phyloP scores from a whole-genome alignment of 345 rosid species.

The Eutrema japonicum region DNA sequence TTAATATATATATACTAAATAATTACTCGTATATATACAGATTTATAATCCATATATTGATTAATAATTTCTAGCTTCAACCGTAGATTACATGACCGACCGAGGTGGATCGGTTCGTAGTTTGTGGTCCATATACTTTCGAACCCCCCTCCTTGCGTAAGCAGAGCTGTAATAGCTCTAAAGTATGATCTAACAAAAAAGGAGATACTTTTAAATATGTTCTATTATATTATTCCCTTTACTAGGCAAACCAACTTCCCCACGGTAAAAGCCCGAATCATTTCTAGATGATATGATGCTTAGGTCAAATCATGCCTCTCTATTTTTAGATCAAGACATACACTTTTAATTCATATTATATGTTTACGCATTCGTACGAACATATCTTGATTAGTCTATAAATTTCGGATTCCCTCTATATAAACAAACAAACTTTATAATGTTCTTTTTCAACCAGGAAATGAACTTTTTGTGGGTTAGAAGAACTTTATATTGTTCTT shows the following conservation, averaged over 20 bases:
- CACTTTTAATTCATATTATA: slow-evolving; percentile 24
- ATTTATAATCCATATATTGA: background rate
- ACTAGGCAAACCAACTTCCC: slow-evolving; percentile 23
- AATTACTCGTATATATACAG: background rate
- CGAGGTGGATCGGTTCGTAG: slow-evolving; percentile 16
- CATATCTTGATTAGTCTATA: slow-evolving; percentile 17
- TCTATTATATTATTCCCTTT: slow-evolving; percentile 14
- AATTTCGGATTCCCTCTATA: slow-evolving; percentile 12
- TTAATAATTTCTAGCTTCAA: background rate
- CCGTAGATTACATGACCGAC: background rate
- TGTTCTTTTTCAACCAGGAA: slow-evolving; percentile 18
- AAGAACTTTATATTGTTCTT: slow-evolving; percentile 25
- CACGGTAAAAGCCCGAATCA: slow-evolving; percentile 19
- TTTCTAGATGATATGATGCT: slow-evolving; percentile 30
- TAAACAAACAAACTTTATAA: slow-evolving; percentile 13
- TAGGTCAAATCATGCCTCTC: slow-evolving; percentile 39
- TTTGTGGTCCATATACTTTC: slow-evolving; percentile 6
- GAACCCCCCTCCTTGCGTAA: background rate
- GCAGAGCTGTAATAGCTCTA: slow-evolving; percentile 1
- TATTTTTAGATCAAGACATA: slow-evolving; percentile 20
- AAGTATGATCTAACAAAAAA: slow-evolving; percentile 5
- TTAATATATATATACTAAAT: background rate
- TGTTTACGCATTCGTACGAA: slow-evolving; percentile 25
- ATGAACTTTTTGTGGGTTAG: slow-evolving; percentile 6
- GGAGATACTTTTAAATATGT: background rate